phyloP scores from a whole-genome alignment of 148 eudicot genomes.

The Spergularia bocconei region DNA sequence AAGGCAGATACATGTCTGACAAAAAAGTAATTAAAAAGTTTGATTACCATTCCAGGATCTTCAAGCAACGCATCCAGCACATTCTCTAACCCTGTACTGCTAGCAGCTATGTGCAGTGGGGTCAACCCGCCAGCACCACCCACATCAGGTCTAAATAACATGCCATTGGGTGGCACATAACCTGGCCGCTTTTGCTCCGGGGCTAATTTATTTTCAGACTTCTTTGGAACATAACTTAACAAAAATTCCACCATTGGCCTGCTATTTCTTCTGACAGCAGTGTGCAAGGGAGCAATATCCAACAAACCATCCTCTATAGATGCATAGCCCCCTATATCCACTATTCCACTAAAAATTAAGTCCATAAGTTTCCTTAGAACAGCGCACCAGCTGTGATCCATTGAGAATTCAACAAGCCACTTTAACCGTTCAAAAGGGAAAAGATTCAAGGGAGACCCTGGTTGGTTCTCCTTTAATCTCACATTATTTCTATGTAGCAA shows the following conservation, averaged over 20 bases:
- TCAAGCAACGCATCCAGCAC: constrained; percentile 84
- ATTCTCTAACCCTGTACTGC: constrained; percentile 53
- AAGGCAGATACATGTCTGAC: too few relatives aligned
- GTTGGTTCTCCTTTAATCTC: constrained; percentile 35
- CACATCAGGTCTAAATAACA: constrained; percentile 72
- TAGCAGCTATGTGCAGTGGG: constrained; percentile 90
- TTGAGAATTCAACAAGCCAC: constrained; percentile 73
- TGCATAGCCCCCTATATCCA: constrained; percentile 48
- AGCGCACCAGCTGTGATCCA: constrained; percentile 83
- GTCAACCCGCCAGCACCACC: constrained; percentile 81
- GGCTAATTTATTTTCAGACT: constrained; percentile 14
- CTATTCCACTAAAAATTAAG: constrained; percentile 52
- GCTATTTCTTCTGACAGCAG: constrained; percentile 71
- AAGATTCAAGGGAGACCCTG: constrained; percentile 32
- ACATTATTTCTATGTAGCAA: constrained; percentile 62
- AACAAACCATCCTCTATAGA: constrained; percentile 46
- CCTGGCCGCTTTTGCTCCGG: constrained; percentile 22
- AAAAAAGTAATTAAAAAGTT: neutral
- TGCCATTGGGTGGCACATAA: constrained; percentile 17
- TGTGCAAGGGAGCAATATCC: constrained; percentile 72
- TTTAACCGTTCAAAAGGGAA: constrained; percentile 69
- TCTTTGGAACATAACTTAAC: constrained; percentile 45
- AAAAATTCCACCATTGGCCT: constrained; percentile 69
- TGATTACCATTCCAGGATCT: constrained; percentile 79
- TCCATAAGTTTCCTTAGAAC: constrained; percentile 70